Percentiles rank a stretch among this genome's conserved stretches.
phyloP scores from a whole-genome alignment of 805 yeast species.

The Candida parachauliodes region DNA sequence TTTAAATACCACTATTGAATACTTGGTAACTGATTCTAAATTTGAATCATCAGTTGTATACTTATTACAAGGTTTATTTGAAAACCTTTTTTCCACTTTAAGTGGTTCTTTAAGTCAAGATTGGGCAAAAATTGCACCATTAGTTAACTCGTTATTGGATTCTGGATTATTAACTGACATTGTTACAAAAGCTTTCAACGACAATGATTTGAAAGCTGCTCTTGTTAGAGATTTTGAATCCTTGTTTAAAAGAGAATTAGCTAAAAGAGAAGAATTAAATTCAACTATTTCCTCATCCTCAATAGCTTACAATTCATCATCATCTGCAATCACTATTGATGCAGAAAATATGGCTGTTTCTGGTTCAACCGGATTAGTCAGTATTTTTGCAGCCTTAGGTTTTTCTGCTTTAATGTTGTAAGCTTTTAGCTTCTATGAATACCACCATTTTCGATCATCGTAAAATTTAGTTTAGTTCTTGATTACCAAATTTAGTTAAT shows the following conservation, averaged over 20 bases:
- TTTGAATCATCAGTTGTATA: slow-evolving; percentile 22
- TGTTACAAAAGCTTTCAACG: slow-evolving; percentile 20
- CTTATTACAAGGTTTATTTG: slow-evolving; percentile 21
- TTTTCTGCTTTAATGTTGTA: slow-evolving; percentile 3
- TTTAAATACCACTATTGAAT: slow-evolving; percentile 20
- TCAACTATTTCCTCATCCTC: slow-evolving; percentile 1
- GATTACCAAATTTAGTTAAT: neutral
- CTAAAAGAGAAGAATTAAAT: slow-evolving; percentile 7
- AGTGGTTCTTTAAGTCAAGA: slow-evolving; percentile 11
- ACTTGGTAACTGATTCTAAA: slow-evolving; percentile 19
- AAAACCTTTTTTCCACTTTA: slow-evolving; percentile 16
- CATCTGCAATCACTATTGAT: slow-evolving; percentile 4
- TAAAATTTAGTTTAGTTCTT: slow-evolving; percentile 5
- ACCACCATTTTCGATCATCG: slow-evolving; percentile 1
- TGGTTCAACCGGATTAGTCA: neutral
- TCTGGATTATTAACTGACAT: slow-evolving; percentile 24
- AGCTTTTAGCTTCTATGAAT: neutral
- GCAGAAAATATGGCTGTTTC: neutral
- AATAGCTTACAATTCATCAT: slow-evolving; percentile 1
- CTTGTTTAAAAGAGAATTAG: slow-evolving; percentile 17
- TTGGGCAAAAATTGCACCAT: slow-evolving; percentile 18
- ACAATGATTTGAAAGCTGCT: slow-evolving; percentile 20
- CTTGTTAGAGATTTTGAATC: slow-evolving; percentile 17
- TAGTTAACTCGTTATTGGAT: slow-evolving; percentile 16
- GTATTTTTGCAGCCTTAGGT: slow-evolving; percentile 4